Evolutionary conservation across 2,329 filamentous ascomycete genomes (phyloP), one percentile per base, ranked within the genome.

Genomic region (Zymoseptoria tritici): DNA sequence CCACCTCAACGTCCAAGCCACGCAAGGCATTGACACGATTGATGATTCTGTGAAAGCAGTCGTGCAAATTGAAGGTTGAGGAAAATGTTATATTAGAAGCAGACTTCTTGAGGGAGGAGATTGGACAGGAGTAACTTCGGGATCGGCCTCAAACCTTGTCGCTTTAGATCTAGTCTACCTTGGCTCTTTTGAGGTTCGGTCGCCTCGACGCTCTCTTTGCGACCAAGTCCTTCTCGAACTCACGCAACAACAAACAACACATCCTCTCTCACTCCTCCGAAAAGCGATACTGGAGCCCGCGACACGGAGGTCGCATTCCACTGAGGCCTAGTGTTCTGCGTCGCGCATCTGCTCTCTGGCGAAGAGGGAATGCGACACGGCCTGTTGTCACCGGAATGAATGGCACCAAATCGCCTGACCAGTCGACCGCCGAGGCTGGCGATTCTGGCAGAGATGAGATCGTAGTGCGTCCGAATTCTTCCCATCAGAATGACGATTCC

Each of bases 391-490:
- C 51, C 62, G 67, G 64, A 57, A 71, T 71, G 69, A 69, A 68
- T 70, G 69, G 66, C 59, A 70, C 64, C 60, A 66, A 53, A 57
- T 66, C 66, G 52, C 68, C 68, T 63, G 64, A 62, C 51, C 57
- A 63, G 58, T 58, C 62, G 51, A 57, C 58, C 51, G 60, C 60
- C 49, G 56, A 62, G 62, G 62, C 60, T 58, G 59, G 58, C 53
- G 55, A 62, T 49, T 52, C 56, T 22, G 56, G 49, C 31, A 53
- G 42, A 46, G 60, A 58, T 56, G 60, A 57, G 19, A 31, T 56
- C 9, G 51, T 51, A 49, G 52, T 29, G 36, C 36, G 36, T 7
- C 36, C 36, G 36, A 46, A 16, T 16, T 46, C 36, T 46, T 46
- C 36, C 16, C 36, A 46, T 46, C 36, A 46, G 4, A 16, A 46